Percentiles rank a stretch among this genome's conserved stretches.
These are phyloP conservation scores for Euptelea pleiosperma DNA, from an alignment of 164 flowering plant species.

Conservation along the genomic window DNA sequence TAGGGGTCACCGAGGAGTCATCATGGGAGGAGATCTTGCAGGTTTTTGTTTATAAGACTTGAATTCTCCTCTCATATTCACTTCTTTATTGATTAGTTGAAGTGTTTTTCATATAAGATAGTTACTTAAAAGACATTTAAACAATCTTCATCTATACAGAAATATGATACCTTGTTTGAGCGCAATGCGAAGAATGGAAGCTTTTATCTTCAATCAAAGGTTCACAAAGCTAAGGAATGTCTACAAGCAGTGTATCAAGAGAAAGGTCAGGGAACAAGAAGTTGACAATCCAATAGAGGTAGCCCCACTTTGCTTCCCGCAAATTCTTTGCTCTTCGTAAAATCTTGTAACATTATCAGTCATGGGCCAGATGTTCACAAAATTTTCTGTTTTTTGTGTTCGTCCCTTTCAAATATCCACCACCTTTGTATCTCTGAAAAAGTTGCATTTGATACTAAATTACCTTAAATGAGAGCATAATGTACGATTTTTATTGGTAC, in stretches of 20 bases:
- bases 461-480: no score
- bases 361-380: no score
- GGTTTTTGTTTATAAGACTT: slow-evolving; percentile 26
- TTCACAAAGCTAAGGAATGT: slow-evolving; percentile 64
- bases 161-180: slow-evolving; percentile 49
- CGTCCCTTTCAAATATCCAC: no score
- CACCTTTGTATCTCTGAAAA: no score
- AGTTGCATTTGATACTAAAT: no score
- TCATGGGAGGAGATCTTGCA: slow-evolving; percentile 58
- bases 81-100: neutral
- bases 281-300: slow-evolving; percentile 1
- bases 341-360: no score
- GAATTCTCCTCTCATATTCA: neutral
- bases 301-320: no score
- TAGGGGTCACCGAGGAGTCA: slow-evolving; percentile 53
- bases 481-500: no score
- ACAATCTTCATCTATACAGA: slow-evolving; percentile 30
- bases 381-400: no score
- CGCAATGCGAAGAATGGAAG: slow-evolving; percentile 49
- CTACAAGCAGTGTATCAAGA: slow-evolving; percentile 29
- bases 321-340: no score
- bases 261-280: slow-evolving; percentile 5
- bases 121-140: no score
- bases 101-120: no score
- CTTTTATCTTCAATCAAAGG: slow-evolving; percentile 64